phyloP scores from a whole-genome alignment of 176 grass and related monocot genomes.

The Oryza longistaminata region DNA sequence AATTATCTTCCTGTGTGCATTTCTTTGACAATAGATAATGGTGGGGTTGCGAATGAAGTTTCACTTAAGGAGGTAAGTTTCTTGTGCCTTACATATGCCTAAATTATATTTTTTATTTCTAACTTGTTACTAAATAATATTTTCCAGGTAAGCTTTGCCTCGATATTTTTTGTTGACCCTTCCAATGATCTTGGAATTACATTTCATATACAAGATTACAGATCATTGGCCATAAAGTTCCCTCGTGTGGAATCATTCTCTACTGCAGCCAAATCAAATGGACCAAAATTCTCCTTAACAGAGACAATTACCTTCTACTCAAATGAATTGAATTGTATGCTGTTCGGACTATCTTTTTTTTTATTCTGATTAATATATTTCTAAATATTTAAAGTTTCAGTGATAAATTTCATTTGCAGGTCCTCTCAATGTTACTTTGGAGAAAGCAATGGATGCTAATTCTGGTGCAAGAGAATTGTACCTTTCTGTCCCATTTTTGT shows the following conservation, averaged over 20 bases:
- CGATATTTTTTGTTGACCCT: conserved; percentile 79
- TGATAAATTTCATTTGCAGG: conserved; percentile 50
- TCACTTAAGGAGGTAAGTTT: conserved; percentile 73
- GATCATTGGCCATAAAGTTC: conserved; percentile 63
- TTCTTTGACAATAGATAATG: conserved; percentile 80
- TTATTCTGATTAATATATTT: conserved; percentile 34
- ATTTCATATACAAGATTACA: conserved; percentile 77
- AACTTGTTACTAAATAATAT: conserved; percentile 36
- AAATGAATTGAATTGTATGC: conserved; percentile 63
- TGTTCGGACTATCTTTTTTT: conserved; percentile 10
- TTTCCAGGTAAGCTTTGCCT: conserved; percentile 68
- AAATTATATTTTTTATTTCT: conserved; percentile 22
- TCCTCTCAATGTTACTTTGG: conserved; percentile 73
- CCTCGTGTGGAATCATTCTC: conserved; percentile 83
- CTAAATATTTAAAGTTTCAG: conserved; percentile 22
- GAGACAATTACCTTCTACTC: conserved; percentile 85
- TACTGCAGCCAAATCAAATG: conserved; percentile 61
- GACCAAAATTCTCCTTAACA: conserved; percentile 64
- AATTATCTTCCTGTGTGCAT: conserved; percentile 81
- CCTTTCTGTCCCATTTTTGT: conserved; percentile 87
- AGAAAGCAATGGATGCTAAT: conserved; percentile 87
- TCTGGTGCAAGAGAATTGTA: conserved; percentile 83
- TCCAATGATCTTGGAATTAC: conserved; percentile 87
- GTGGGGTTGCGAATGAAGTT: conserved; percentile 64
- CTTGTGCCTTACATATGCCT: conserved; percentile 22